phyloP scores from a whole-genome alignment of 1,284 basidiomycete genomes.

The Phellinidium pouzarii region DNA sequence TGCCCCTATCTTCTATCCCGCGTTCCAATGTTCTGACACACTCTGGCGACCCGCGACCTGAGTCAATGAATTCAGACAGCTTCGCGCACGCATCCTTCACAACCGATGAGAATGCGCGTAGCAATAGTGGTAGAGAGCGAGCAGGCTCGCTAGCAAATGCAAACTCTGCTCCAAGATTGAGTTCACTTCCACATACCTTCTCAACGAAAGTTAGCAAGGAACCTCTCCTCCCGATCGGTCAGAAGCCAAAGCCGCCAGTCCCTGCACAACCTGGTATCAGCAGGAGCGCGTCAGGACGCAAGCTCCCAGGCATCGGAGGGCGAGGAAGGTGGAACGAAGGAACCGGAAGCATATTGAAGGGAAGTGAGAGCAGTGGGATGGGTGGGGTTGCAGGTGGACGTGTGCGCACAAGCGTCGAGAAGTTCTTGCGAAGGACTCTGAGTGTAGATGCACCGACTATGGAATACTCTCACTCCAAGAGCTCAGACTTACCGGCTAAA shows the following conservation, averaged over 20 bases:
- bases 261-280: neutral
- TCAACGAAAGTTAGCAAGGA: slow-evolving; percentile 54
- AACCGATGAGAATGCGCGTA: slow-evolving; percentile 9
- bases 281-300: slow-evolving; percentile 12
- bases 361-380: slow-evolving; percentile 1
- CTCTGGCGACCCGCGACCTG: slow-evolving; percentile 10
- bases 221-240: slow-evolving; percentile 48
- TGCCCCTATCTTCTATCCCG: slow-evolving; percentile 23
- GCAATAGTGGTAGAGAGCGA: neutral
- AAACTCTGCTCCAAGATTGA: neutral
- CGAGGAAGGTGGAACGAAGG: slow-evolving; percentile 11
- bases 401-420: slow-evolving; percentile 17
- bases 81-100: slow-evolving; percentile 16
- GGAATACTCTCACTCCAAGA: slow-evolving; percentile 4
- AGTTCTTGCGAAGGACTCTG: slow-evolving; percentile 15
- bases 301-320: slow-evolving; percentile 10
- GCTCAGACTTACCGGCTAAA: neutral
- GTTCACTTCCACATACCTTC: slow-evolving; percentile 8
- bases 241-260: slow-evolving; percentile 12
- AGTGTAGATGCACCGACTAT: slow-evolving; percentile 15
- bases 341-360: neutral
- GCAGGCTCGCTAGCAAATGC: neutral
- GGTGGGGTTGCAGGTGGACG: slow-evolving; percentile 6
- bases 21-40: slow-evolving; percentile 20
- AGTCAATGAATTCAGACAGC: slow-evolving; percentile 16